Percentiles rank a stretch among this genome's conserved stretches.
These are phyloP conservation scores for Umbelopsis sp. DNA, from an alignment of 371 early-diverging fungal genomes.

Conservation along the genomic window DNA sequence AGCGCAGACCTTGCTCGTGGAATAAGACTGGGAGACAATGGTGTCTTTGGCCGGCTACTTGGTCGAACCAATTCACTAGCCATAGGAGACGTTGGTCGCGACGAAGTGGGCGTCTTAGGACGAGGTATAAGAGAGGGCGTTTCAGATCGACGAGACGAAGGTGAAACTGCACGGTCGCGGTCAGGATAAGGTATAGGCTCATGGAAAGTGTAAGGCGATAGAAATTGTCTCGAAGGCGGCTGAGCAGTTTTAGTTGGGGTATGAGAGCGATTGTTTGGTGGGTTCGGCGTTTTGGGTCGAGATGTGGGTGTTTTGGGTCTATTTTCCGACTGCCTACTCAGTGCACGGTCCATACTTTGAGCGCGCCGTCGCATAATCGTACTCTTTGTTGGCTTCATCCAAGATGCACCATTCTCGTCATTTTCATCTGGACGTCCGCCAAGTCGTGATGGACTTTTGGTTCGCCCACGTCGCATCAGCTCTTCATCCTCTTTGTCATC, in stretches of 20 bases:
- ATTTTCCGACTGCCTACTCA: constrained; percentile 19
- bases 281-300: constrained; percentile 26
- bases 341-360: constrained; percentile 25
- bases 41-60: constrained; percentile 10
- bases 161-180: constrained; percentile 28
- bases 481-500: constrained; percentile 32
- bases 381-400: constrained; percentile 41
- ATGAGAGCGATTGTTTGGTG: constrained; percentile 22
- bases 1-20: constrained; percentile 36
- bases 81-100: constrained; percentile 18
- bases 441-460: neutral
- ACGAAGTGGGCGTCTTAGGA: constrained; percentile 42
- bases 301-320: constrained; percentile 20
- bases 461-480: constrained; percentile 3
- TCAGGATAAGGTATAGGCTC: constrained; percentile 25
- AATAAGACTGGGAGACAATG: constrained; percentile 35
- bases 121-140: constrained; percentile 55
- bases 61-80: neutral
- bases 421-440: constrained; percentile 18
- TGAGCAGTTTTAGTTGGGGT: constrained; percentile 22
- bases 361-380: constrained; percentile 27
- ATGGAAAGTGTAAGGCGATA: constrained; percentile 26
- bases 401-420: constrained; percentile 24
- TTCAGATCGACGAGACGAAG: constrained; percentile 26
- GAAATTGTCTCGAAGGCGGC: constrained; percentile 40